A percentile compares a stretch with the other conserved stretches of the same genome.
Evolutionary conservation across 495 filamentous ascomycete species (phyloP).

Genomic region (Aspergillus steynii): DNA sequence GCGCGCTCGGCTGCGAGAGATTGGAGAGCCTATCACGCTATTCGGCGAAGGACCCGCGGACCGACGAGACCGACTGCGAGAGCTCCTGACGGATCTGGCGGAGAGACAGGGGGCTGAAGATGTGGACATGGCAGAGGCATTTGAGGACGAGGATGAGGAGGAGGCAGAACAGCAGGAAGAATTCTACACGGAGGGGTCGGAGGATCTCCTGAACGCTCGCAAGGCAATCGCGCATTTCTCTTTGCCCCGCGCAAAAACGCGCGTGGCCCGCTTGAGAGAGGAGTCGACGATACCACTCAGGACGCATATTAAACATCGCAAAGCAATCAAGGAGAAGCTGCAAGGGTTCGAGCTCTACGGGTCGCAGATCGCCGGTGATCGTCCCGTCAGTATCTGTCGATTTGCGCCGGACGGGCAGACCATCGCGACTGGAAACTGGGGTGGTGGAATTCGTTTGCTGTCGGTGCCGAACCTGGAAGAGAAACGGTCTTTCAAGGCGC

Average conservation of each 20-base stretch:
- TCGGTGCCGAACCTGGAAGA: constrained; percentile 80
- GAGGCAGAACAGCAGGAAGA: constrained; percentile 84
- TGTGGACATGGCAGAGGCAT: constrained; percentile 55
- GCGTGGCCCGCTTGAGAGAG: constrained; percentile 72
- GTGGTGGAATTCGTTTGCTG: constrained; percentile 81
- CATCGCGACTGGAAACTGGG: constrained; percentile 90
- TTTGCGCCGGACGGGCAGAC: constrained; percentile 85
- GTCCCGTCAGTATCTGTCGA: constrained; percentile 84
- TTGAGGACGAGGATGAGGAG: constrained; percentile 48
- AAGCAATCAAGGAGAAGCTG: constrained; percentile 81
- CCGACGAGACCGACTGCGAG: constrained; percentile 81
- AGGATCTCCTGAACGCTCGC: constrained; percentile 73
- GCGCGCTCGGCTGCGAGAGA: constrained; percentile 72
- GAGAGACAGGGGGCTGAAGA: constrained; percentile 69
- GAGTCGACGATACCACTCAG: constrained; percentile 81
- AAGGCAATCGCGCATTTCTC: constrained; percentile 83
- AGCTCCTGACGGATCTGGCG: constrained; percentile 72
- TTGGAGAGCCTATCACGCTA: constrained; percentile 89
- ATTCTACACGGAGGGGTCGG: constrained; percentile 84
- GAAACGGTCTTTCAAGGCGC: constrained; percentile 71
- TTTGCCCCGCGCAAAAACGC: constrained; percentile 74
- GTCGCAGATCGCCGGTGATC: constrained; percentile 86
- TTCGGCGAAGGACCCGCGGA: constrained; percentile 92
- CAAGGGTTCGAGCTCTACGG: constrained; percentile 85
- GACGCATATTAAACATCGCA: constrained; percentile 88